These are phyloP conservation scores for Plectranthus barbatus DNA, from an alignment of 257 asterid species.

Conservation along the genomic window DNA sequence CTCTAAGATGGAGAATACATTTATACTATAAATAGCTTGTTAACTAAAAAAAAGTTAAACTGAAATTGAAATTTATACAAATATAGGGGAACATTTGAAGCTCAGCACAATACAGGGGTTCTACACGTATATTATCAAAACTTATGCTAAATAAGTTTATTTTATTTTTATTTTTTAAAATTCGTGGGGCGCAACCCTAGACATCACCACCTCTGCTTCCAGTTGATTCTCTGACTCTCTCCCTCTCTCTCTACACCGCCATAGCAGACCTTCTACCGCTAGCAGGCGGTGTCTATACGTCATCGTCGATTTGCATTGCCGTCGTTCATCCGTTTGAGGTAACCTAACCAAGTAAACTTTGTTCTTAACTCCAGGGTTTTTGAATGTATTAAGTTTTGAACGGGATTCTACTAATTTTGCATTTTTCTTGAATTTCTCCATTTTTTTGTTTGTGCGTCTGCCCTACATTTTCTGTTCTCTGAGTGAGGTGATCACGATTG, in stretches of 20 bases:
- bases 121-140: background rate
- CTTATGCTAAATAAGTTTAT: background rate
- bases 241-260: background rate
- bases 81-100: background rate
- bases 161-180: background rate
- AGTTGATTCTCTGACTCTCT: background rate
- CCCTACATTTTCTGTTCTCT: slow-evolving; percentile 11
- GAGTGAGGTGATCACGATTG: background rate
- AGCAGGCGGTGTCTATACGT: background rate
- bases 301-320: background rate
- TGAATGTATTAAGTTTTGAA: background rate
- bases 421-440: background rate
- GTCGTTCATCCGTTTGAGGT: background rate
- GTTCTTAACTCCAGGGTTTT: background rate
- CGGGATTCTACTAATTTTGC: background rate
- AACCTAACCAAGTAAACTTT: background rate
- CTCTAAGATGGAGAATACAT: too few species aligned
- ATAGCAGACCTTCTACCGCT: background rate
- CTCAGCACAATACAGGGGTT: background rate
- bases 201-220: background rate
- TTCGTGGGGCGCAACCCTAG: slow-evolving; percentile 12
- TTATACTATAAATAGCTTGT: too few species aligned
- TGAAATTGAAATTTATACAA: background rate
- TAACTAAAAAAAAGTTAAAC: background rate
- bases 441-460: background rate